phyloP scores from a whole-genome alignment of 371 early-diverging fungal genomes.

The Apophysomyces variabilis region DNA sequence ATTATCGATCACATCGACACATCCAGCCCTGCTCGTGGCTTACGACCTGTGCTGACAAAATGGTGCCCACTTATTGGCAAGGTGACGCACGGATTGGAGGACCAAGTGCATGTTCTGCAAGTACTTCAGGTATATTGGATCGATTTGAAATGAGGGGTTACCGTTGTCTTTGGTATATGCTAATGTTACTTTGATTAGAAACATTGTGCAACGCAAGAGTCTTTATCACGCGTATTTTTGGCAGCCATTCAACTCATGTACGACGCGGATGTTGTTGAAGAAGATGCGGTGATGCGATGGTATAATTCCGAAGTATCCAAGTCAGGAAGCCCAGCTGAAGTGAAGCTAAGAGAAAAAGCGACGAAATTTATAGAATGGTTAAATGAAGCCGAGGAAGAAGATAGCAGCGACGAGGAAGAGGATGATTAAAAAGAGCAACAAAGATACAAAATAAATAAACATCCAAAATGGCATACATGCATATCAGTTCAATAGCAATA shows the following conservation, averaged over 20 bases:
- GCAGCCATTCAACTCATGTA: conserved; percentile 73
- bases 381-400: conserved; percentile 64
- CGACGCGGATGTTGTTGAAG: conserved; percentile 83
- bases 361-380: conserved; percentile 73
- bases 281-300: conserved; percentile 86
- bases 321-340: conserved; percentile 29
- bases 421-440: background rate
- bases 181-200: conserved; percentile 14
- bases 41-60: conserved; percentile 56
- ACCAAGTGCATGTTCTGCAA: conserved; percentile 79
- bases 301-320: conserved; percentile 50
- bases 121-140: conserved; percentile 57
- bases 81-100: conserved; percentile 72
- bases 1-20: conserved; percentile 64
- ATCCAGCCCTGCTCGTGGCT: conserved; percentile 37
- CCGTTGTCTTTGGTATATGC: no score
- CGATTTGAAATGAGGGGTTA: background rate
- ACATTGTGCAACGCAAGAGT: conserved; percentile 50
- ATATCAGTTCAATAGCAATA: no score
- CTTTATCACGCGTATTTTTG: conserved; percentile 62
- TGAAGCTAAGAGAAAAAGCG: conserved; percentile 47
- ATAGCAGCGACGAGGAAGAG: conserved; percentile 45
- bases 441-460: background rate
- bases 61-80: conserved; percentile 77
- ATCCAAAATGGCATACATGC: background rate